Conservation (phyloP, 768 basidiomycete species). For the Lactifluus subvellereus region DNA sequence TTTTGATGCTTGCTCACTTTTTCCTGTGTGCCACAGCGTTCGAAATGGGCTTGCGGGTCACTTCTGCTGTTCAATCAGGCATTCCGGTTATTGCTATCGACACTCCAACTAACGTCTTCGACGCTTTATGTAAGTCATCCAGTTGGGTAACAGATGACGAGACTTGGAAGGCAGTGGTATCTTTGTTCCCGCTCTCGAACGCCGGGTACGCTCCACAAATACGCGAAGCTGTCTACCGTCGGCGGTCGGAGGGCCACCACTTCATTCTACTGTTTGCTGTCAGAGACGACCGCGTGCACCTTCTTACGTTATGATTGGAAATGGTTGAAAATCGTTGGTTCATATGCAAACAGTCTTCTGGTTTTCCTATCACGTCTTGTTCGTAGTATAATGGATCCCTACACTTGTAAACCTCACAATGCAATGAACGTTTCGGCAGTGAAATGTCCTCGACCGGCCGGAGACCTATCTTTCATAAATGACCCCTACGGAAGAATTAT, state of each 20-base stretch:
- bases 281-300: constrained; percentile 61
- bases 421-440: not conserved
- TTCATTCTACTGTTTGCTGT: constrained; percentile 63
- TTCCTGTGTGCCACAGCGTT: constrained; percentile 42
- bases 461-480: not conserved
- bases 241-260: constrained; percentile 55
- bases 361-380: not conserved
- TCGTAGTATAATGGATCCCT: not conserved
- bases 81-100: constrained; percentile 72
- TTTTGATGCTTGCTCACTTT: not conserved
- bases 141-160: constrained; percentile 74
- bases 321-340: not conserved
- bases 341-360: not conserved
- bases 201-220: constrained; percentile 61
- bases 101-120: constrained; percentile 54
- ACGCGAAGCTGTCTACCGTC: constrained; percentile 57
- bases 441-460: no score
- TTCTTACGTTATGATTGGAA: constrained; percentile 37
- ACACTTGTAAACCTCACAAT: not conserved
- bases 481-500: not conserved
- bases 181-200: constrained; percentile 50
- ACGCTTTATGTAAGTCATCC: constrained; percentile 49
- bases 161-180: constrained; percentile 55
- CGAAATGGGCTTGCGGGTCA: constrained; percentile 53
- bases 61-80: constrained; percentile 50